Evolutionary conservation across 495 filamentous ascomycete genomes (phyloP).

Genomic region (Chaetomium fimeti): DNA sequence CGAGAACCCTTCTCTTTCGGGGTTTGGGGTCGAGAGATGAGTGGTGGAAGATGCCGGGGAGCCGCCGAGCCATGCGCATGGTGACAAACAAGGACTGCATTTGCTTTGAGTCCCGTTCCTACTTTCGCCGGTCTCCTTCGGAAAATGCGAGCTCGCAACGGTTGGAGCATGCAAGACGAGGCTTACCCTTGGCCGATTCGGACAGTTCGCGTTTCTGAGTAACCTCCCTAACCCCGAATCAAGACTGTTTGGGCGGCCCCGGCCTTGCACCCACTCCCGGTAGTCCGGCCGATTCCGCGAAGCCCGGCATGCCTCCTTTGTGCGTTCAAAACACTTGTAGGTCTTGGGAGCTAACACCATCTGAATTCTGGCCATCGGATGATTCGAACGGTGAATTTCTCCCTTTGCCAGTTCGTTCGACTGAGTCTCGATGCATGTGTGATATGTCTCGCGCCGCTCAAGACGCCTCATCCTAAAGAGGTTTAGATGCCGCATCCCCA

Average conservation of each 20-base stretch:
- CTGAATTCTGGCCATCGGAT: no score
- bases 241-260: neutral
- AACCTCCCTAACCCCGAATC: neutral
- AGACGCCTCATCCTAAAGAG: no score
- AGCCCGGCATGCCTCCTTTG: conserved; percentile 13
- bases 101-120: conserved; percentile 15
- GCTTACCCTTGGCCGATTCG: neutral
- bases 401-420: no score
- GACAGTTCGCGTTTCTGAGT: neutral
- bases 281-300: conserved; percentile 16
- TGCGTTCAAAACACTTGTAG: neutral
- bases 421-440: no score
- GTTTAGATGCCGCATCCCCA: no score
- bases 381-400: no score
- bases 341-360: no score
- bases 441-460: no score
- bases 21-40: conserved; percentile 1
- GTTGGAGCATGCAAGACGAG: neutral
- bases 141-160: neutral
- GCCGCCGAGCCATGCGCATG: conserved; percentile 13
- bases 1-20: conserved; percentile 14
- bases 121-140: conserved; percentile 9
- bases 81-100: no score
- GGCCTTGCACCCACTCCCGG: neutral
- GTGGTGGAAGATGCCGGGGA: conserved; percentile 16